Base-by-base conservation (phyloP, 768 basidiomycete genomes). In the Cystobasidium tubakii region DNA sequence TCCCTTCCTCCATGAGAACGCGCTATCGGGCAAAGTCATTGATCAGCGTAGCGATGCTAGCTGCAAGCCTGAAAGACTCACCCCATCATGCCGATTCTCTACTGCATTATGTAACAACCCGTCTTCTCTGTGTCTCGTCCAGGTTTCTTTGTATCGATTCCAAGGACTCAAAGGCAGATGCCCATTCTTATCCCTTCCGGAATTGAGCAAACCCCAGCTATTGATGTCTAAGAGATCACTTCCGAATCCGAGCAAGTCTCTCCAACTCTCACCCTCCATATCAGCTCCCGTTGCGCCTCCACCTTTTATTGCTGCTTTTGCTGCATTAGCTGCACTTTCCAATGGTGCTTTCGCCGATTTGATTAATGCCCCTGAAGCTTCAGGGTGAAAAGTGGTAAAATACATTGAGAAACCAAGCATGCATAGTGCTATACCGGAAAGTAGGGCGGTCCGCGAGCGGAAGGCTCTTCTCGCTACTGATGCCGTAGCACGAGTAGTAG, bases 1-100 rank as follows among this genome's bases (percentile, higher is more conserved):
- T 73, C 23, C 78, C 78, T 72, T 78, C 76, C 43, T 73, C 71
- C n/a, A 79, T 57, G 17, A 62, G 19, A 17, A 78, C 31, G 33
- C 78, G 54, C 27, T 65, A 33, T 6, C 13, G 63, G 3, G 34
- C 33, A 36, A 36, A 9, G 9, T 7, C 19, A 46, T 27, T 15
- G 19, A 25, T 39, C 9, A 65, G 57, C n/a, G n/a, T n/a, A n/a
- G n/a, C n/a, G n/a, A n/a, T n/a, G n/a, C n/a, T n/a, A 50, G 46
- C 21, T 13, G 43, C 34, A 65, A 2, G 39, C 10, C 13, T 46
- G 12, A 27, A 17, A 2, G 43, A 65, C 63, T 65, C 34, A 65
- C 63, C 9, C 63, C 63, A 36, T 65, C 63, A 10, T 27, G 34
- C 10, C 25, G 6, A 13, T 39, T 43, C 3, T 4, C 7, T 39